Base-by-base conservation (phyloP, 108 stramenopile genomes). In the Skeletonema menzelii region DNA sequence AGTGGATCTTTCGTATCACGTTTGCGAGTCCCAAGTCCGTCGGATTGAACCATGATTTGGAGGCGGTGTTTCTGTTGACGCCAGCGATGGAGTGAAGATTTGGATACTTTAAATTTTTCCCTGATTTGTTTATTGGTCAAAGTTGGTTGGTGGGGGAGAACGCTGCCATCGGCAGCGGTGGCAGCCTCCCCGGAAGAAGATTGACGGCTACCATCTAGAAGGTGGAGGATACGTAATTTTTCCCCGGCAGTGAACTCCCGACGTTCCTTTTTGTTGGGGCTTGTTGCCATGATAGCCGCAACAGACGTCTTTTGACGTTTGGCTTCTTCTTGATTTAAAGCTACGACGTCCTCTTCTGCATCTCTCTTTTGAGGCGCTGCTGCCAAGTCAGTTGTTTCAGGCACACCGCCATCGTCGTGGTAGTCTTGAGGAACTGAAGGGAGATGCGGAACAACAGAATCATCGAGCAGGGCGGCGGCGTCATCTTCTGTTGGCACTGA, bases 171-270 rank as follows among this genome's bases (percentile, higher is more conserved):
- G 38, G 14, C 13, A 14, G 13, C 1, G 38, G 14, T 40, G 38
- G 38, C 14, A 15, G 14, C 13, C 14, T 40, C 14, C 0, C 6
- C 35, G 30, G 40, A 42, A 42, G 40, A 42, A 46, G 14, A 1
- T 46, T 49, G 47, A 6, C 17, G 17, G n/a, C 19, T 49, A 3
- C 20, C 30, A 8, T 67, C 57, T 27, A 78, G 42, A 60, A 72
- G 70, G 0, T 65, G 55, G 19, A 78, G 46, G 53, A 78, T 78
- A 15, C 28, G 22, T 10, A 78, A 60, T 67, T 78, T 78, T 72
- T 78, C 66, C 17, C 26, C n/a, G 53, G 77, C 77, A 65, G 77
- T 78, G 60, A 78, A 78, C 56, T 78, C 77, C 14, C 31, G 40
- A 6, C 77, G 66, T 0, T 65, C 32, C 55, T 72, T 78, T 22